Conservation (phyloP, 2,329 filamentous ascomycete species). For the Fusarium pseudoanthophilum region DNA sequence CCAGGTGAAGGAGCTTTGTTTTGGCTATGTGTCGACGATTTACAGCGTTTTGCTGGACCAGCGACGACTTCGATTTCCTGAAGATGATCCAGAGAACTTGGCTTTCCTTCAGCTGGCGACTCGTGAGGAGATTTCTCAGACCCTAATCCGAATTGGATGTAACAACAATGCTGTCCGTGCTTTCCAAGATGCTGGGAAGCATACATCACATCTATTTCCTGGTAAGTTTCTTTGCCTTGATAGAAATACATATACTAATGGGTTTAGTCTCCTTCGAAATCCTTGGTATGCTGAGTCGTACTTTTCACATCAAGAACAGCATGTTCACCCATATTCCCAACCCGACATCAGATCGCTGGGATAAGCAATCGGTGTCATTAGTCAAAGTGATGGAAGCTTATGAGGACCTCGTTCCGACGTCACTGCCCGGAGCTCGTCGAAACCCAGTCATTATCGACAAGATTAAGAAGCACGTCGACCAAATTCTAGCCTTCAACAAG, state of each 20-base stretch:
- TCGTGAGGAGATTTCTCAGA: constrained; percentile 61
- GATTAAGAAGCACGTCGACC: constrained; percentile 43
- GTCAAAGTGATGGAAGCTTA: constrained; percentile 56
- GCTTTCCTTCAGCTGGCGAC: constrained; percentile 61
- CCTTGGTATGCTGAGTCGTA: constrained; percentile 65
- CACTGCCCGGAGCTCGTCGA: constrained; percentile 27
- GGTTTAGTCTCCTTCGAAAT: constrained; percentile 65
- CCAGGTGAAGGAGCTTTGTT: constrained; percentile 65
- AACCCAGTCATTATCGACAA: constrained; percentile 39
- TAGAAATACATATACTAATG: constrained; percentile 14
- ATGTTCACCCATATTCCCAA: constrained; percentile 67
- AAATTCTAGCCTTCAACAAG: constrained; percentile 39
- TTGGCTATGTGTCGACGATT: constrained; percentile 66
- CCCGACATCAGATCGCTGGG: constrained; percentile 65
- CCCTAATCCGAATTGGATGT: constrained; percentile 64
- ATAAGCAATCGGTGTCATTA: constrained; percentile 60
- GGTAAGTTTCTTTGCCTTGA: constrained; percentile 46
- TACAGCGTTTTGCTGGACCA: constrained; percentile 56
- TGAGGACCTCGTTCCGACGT: constrained; percentile 42
- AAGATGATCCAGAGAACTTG: constrained; percentile 56
- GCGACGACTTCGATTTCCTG: constrained; percentile 52
- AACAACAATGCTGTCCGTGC: constrained; percentile 62
- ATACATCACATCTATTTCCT: constrained; percentile 62
- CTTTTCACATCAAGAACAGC: constrained; percentile 60
- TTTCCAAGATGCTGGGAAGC: constrained; percentile 52